Percentiles rank a stretch among this genome's conserved stretches.
Conservation (phyloP, 371 early-diverging fungal species). For the Rhizopus stolonifer region DNA sequence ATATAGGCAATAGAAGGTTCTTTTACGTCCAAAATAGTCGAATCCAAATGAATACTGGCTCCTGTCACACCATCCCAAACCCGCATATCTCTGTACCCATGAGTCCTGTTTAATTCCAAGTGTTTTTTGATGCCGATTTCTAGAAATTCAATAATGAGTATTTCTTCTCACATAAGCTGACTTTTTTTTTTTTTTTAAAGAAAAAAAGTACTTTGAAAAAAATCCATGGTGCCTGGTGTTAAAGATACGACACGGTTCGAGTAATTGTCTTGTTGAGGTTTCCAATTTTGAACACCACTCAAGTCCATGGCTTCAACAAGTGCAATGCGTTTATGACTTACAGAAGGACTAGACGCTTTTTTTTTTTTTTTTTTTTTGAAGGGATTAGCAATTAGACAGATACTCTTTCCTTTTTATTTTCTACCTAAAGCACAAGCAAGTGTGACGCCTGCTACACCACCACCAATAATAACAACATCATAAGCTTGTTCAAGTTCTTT, state of each 20-base stretch:
- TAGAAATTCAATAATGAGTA: constrained; percentile 11
- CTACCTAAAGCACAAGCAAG: constrained; percentile 81
- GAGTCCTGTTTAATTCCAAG: constrained; percentile 48
- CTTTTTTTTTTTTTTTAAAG: background rate
- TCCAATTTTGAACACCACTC: constrained; percentile 47
- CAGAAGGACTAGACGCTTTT: constrained; percentile 51
- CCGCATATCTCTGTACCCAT: constrained; percentile 62
- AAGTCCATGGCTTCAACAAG: constrained; percentile 78
- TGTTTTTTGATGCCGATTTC: constrained; percentile 67
- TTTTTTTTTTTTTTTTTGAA: no score
- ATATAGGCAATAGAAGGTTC: constrained; percentile 53
- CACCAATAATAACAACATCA: constrained; percentile 89
- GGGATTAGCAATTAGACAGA: no score
- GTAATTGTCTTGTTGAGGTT: constrained; percentile 47
- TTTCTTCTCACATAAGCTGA: background rate
- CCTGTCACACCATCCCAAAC: constrained; percentile 80
- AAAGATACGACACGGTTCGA: constrained; percentile 78
- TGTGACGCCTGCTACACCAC: constrained; percentile 89
- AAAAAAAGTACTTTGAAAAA: constrained; percentile 41
- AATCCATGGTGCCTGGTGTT: constrained; percentile 58
- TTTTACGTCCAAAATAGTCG: constrained; percentile 26
- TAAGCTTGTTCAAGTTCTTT: constrained; percentile 46
- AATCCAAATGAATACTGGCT: constrained; percentile 65
- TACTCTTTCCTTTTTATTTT: no score
- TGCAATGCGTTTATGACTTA: constrained; percentile 58